Base-by-base conservation (phyloP, 1,139 yeast genomes). In the Keqinozyma sinolaborantium region DNA sequence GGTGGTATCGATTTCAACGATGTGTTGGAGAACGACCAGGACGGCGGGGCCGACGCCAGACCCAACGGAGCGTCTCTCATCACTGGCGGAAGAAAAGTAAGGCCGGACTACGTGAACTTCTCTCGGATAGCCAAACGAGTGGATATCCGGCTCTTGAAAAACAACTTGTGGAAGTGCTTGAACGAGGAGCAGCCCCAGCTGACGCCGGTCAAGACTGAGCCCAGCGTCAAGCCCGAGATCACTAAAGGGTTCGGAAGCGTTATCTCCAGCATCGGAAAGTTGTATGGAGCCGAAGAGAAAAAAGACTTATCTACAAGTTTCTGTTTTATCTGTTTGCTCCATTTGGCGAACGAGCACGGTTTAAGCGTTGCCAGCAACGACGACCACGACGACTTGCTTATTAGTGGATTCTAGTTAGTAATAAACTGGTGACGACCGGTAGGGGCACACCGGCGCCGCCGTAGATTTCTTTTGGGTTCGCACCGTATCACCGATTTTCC, bases 261-360 rank as follows among this genome's bases (percentile, higher is more conserved):
- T 26, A 71, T 77, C 8, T 60, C 62, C 7, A 68, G 70, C 16
- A 71, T 81, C n/a, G 71, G 71, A n/a, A 56, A 53, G 11, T 60
- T 68, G 54, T 83, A 83, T 46, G 63, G 70, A 3, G 53, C 61
- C 4, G 82, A 76, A 30, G 64, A 72, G 30, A 61, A 61, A 36
- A 70, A 69, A 36, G 95, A 88, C 38, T 60, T 88, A 7, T 84
- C 95, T 1, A 87, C 96, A 0, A 83, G 95, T 60, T 84, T 85
- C 56, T 85, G 87, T 50, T 88, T 87, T 50, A 85, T 87, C 38
- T 85, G 95, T 50, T 60, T 86, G 40, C 61, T 87, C 24, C 97
- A 88, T 59, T 67, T 88, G 43, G 95, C 97, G 7, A 88, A 88
- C 51, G 97, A 88, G 51, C 86, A 87, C 50, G 92, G 92, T 0